Conservation (phyloP, 2,329 filamentous ascomycete species). For the Ophiocordyceps robertsii region DNA sequence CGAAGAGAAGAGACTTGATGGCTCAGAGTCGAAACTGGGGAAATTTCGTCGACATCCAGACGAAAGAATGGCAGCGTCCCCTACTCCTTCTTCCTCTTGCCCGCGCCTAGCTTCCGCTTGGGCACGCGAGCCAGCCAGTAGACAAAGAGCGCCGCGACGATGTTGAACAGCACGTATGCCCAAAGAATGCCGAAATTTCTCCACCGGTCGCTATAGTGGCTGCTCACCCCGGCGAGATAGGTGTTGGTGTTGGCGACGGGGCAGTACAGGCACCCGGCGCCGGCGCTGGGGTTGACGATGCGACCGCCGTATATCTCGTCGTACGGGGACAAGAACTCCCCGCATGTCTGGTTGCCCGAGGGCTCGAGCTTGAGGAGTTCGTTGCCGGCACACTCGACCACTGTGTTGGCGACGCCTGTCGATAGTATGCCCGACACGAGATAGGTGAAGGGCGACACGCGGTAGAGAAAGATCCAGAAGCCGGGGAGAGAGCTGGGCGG, state of each 20-base stretch:
- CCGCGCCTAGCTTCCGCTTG: constrained; percentile 27
- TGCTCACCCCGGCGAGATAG: constrained; percentile 33
- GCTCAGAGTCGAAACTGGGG: no score
- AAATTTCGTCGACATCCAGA: no score
- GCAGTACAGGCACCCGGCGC: constrained; percentile 42
- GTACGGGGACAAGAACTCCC: constrained; percentile 40
- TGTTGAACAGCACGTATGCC: constrained; percentile 45
- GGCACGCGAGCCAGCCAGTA: constrained; percentile 42
- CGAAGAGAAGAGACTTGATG: no score
- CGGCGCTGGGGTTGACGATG: constrained; percentile 34
- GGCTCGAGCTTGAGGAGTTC: constrained; percentile 59
- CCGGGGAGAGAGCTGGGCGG: constrained; percentile 46
- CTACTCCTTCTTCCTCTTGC: constrained; percentile 17
- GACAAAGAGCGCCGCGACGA: constrained; percentile 37
- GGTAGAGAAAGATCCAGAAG: constrained; percentile 76
- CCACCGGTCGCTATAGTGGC: constrained; percentile 47
- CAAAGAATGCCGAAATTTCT: constrained; percentile 54
- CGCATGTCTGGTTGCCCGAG: constrained; percentile 42
- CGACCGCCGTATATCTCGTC: constrained; percentile 36
- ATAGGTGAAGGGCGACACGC: constrained; percentile 72
- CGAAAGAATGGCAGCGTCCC: background rate
- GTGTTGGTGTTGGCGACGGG: constrained; percentile 35
- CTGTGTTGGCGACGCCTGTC: constrained; percentile 52
- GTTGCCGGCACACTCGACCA: constrained; percentile 52
- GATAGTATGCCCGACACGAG: constrained; percentile 60